These are phyloP conservation scores for Sporopachydermia quercuum DNA, from an alignment of 805 yeast species.

Conservation along the genomic window DNA sequence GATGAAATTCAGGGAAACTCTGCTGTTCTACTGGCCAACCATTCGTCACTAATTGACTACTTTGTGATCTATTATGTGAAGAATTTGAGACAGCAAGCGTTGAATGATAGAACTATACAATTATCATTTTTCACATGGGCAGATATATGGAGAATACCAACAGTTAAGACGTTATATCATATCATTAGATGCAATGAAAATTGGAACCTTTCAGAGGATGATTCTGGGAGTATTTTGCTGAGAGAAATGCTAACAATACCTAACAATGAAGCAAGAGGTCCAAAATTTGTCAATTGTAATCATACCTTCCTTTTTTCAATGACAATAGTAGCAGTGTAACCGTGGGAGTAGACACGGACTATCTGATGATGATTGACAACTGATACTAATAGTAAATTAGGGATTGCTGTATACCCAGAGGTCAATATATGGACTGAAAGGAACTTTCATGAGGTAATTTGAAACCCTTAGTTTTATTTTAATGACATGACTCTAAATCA, in stretches of 20 bases:
- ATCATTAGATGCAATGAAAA: constrained; percentile 53
- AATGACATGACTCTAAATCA: too few relatives aligned
- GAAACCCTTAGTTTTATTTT: not conserved
- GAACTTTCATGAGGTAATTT: constrained; percentile 12
- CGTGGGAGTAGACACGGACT: too few relatives aligned
- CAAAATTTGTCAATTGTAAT: too few relatives aligned
- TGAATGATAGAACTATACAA: too few relatives aligned
- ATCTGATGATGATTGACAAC: too few relatives aligned
- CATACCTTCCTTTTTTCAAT: too few relatives aligned
- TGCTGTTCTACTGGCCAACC: constrained; percentile 36
- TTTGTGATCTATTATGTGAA: constrained; percentile 29
- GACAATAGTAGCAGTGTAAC: too few relatives aligned
- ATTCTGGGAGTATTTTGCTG: too few relatives aligned
- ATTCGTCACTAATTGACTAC: constrained; percentile 54
- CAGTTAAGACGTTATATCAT: constrained; percentile 28
- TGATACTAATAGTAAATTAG: constrained; percentile 31
- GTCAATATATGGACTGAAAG: constrained; percentile 52
- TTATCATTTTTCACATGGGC: constrained; percentile 62
- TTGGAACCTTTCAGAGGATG: constrained; percentile 27
- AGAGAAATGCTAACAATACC: too few relatives aligned
- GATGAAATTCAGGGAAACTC: constrained; percentile 15
- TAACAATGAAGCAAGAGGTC: too few relatives aligned
- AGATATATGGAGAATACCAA: constrained; percentile 45
- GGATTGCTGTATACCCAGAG: constrained; percentile 76
- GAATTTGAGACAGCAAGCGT: too few relatives aligned